Percentiles rank a stretch among this genome's conserved stretches.
These are phyloP conservation scores for Candida orba DNA, from an alignment of 805 yeast species.

Conservation along the genomic window DNA sequence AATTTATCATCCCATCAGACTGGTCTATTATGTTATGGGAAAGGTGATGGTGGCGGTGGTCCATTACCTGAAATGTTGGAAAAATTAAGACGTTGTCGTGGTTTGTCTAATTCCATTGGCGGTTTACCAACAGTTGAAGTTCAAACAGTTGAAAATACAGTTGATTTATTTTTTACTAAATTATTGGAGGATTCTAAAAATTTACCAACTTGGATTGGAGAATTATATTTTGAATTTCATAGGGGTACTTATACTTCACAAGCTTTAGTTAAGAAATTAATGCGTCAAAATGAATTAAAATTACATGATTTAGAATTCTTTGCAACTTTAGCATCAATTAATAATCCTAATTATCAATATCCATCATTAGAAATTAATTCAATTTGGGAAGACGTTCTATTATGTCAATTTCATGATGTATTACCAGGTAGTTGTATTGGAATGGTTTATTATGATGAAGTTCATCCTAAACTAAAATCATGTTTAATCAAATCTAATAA, in stretches of 20 bases:
- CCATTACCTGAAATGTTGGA: slow-evolving; percentile 93
- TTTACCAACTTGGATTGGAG: slow-evolving; percentile 89
- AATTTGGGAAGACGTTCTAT: slow-evolving; percentile 82
- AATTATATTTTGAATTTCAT: slow-evolving; percentile 88
- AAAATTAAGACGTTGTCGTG: slow-evolving; percentile 85
- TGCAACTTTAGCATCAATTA: slow-evolving; percentile 65
- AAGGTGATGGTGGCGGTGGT: slow-evolving; percentile 99
- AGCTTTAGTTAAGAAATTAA: slow-evolving; percentile 73
- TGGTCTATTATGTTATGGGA: slow-evolving; percentile 78
- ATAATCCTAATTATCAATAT: slow-evolving; percentile 46
- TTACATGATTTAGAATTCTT: slow-evolving; percentile 82
- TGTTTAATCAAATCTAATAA: slow-evolving; percentile 46
- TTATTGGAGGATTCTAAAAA: slow-evolving; percentile 50
- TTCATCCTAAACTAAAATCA: slow-evolving; percentile 63
- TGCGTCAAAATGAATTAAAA: slow-evolving; percentile 68
- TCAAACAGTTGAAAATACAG: slow-evolving; percentile 42
- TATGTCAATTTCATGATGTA: slow-evolving; percentile 97
- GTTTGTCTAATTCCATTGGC: slow-evolving; percentile 74
- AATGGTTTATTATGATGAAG: slow-evolving; percentile 85
- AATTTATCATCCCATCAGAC: slow-evolving; percentile 74
- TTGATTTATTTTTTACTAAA: slow-evolving; percentile 73
- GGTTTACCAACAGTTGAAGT: slow-evolving; percentile 73
- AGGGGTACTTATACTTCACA: slow-evolving; percentile 97
- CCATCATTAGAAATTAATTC: slow-evolving; percentile 62
- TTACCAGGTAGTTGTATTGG: slow-evolving; percentile 95